These are phyloP conservation scores for Mortierella sp. DNA, from an alignment of 371 early-diverging fungal species.

Conservation along the genomic window DNA sequence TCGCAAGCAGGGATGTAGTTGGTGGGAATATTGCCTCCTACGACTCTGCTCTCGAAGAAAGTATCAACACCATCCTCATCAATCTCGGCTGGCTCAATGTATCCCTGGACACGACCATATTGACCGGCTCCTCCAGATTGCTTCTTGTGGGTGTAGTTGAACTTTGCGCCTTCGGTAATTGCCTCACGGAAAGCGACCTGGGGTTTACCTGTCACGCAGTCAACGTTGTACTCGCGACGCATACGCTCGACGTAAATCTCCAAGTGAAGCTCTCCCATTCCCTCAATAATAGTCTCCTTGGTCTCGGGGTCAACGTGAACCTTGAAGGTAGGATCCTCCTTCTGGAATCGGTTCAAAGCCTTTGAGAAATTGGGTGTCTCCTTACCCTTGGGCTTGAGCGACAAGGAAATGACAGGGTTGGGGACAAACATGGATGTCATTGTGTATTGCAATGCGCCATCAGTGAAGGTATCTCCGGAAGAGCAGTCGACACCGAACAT, in stretches of 20 bases:
- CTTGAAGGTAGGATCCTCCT: conserved; percentile 98
- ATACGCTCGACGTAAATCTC: conserved; percentile 98
- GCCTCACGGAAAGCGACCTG: conserved; percentile 98
- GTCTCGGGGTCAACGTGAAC: conserved; percentile 94
- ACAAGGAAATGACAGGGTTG: conserved; percentile 96
- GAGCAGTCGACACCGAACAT: conserved; percentile 98
- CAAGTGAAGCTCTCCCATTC: conserved; percentile 95
- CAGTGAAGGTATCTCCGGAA: conserved; percentile 97
- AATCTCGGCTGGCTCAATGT: conserved; percentile 87
- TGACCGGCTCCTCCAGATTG: conserved; percentile 98
- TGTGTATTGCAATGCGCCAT: conserved; percentile 85
- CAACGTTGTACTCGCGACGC: conserved; percentile 96
- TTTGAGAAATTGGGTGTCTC: conserved; percentile 95
- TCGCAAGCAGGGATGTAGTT: conserved; percentile 97
- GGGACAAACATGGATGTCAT: conserved; percentile 99
- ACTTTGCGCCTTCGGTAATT: conserved; percentile 79
- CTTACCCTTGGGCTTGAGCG: conserved; percentile 90
- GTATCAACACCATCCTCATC: conserved; percentile 70
- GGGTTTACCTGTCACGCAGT: conserved; percentile 95
- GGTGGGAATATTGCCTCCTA: conserved; percentile 95
- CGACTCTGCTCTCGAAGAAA: conserved; percentile 83
- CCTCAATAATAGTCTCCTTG: conserved; percentile 93
- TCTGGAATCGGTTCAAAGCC: conserved; percentile 94
- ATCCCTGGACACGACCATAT: conserved; percentile 93
- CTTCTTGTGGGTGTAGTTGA: conserved; percentile 99